Evolutionary conservation across 495 filamentous ascomycete species (phyloP).

Genomic region (Trypethelium eluteriae): DNA sequence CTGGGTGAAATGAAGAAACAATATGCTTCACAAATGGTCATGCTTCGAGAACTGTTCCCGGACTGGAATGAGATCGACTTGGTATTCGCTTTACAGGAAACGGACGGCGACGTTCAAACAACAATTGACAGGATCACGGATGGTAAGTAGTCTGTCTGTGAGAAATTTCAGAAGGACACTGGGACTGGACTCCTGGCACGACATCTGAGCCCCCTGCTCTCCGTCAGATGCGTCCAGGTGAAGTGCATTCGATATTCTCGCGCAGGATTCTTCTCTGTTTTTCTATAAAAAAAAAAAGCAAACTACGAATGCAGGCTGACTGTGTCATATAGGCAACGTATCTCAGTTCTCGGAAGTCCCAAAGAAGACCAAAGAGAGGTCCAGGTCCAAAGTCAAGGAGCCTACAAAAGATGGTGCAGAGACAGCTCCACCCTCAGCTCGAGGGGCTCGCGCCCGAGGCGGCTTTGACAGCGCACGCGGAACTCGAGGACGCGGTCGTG

Average conservation of each 20-base stretch:
- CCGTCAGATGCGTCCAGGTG: background rate
- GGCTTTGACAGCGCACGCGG: constrained; percentile 57
- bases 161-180: background rate
- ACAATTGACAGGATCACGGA: constrained; percentile 86
- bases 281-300: too few relatives aligned
- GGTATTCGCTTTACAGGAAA: constrained; percentile 84
- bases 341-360: constrained; percentile 94
- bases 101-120: constrained; percentile 74
- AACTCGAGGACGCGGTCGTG: constrained; percentile 68
- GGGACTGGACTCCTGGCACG: background rate
- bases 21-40: constrained; percentile 63
- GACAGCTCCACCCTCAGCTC: constrained; percentile 43
- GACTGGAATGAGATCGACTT: constrained; percentile 90
- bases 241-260: background rate
- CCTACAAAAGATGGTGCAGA: constrained; percentile 39
- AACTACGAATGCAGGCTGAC: background rate
- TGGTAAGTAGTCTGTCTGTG: constrained; percentile 49
- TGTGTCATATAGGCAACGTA: constrained; percentile 57
- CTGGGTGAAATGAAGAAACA: constrained; percentile 84
- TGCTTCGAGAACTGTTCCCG: constrained; percentile 83
- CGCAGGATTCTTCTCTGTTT: background rate
- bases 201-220: background rate
- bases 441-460: constrained; percentile 60
- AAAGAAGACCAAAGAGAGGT: constrained; percentile 78
- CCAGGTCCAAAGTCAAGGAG: constrained; percentile 77